Evolutionary conservation across 1,284 basidiomycete species (phyloP).

Genomic region (Papiliotrema fonsecae): DNA sequence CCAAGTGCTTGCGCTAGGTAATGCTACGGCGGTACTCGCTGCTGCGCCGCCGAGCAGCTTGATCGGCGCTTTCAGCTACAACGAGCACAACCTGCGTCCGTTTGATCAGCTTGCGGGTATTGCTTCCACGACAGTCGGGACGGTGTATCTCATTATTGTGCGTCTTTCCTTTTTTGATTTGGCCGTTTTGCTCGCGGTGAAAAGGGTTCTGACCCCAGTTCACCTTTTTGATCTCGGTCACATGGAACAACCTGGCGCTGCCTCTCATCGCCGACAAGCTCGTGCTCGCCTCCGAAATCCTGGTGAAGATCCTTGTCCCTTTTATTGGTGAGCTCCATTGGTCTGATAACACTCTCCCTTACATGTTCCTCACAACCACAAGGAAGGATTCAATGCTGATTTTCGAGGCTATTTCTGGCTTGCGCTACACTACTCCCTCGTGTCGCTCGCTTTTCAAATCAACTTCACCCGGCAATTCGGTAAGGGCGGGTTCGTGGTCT

Average conservation of each 20-base stretch:
- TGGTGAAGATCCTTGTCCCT: slow-evolving; percentile 31
- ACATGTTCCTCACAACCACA: neutral
- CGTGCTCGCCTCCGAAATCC: slow-evolving; percentile 24
- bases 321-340: slow-evolving; percentile 14
- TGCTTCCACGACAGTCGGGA: slow-evolving; percentile 37
- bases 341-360: neutral
- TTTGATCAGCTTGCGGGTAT: slow-evolving; percentile 37
- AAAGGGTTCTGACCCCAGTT: slow-evolving; percentile 20
- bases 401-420: slow-evolving; percentile 35
- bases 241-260: slow-evolving; percentile 26
- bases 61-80: slow-evolving; percentile 28
- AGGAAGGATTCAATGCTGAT: neutral
- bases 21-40: slow-evolving; percentile 15
- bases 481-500: slow-evolving; percentile 35
- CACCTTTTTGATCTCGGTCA: slow-evolving; percentile 37
- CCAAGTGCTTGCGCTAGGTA: slow-evolving; percentile 20
- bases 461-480: slow-evolving; percentile 32
- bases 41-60: slow-evolving; percentile 15
- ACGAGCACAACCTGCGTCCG: slow-evolving; percentile 31
- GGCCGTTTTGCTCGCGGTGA: neutral
- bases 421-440: slow-evolving; percentile 36
- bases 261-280: slow-evolving; percentile 28
- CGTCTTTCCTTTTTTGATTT: slow-evolving; percentile 1
- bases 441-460: slow-evolving; percentile 36
- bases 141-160: slow-evolving; percentile 39